Evolutionary conservation across 176 grass and related monocot genomes (phyloP), one percentile per base, ranked within the genome.

Genomic region (Areca catechu): DNA sequence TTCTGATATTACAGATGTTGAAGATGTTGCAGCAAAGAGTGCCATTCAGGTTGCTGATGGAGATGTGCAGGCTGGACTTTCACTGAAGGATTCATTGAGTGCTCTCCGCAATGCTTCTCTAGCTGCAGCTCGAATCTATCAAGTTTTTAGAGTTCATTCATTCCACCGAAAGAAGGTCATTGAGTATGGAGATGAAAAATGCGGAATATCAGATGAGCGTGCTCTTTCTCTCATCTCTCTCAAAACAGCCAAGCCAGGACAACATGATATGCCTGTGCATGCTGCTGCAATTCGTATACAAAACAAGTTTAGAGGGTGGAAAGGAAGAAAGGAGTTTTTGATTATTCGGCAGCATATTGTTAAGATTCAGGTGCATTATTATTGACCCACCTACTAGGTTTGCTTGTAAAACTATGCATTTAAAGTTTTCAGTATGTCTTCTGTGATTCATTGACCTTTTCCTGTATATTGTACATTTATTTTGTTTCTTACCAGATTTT

Each of bases 301-400:
- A 61, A 99, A 99, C 53, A 99, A 99, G 68, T 99, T 93, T 54
- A 77, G 94, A 68, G 94, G 94, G 74, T 99, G 94, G 94, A 99
- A 99, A 81, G 88, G 88, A 63, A 83, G 76, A 73, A 99, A 93
- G 53, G 88, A 93, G 19, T 99, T 99, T 62, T 78, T 93, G 76
- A 78, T 89, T 71, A 83, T 89, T 77, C 79, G 94, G 28, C 94
- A 99, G 66, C 80, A 83, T 64, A 89, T 99, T 69, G 85, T 99
- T 28, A 93, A 99, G 76, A 89, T 99, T 66, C 94, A 99, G 94
- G 94, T 99, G 75, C 54, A 15, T 27, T 12, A 6, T 65, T 22
- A 51, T 48, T 73, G 59, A 67, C 16, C 53, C 3, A 53, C 54
- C 25, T 47, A 60, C 1, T 19, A 21, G 43, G 5, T n/a, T 52